Conservation (phyloP, 2,329 filamentous ascomycete species). For the Emmonsiellopsis sp. region DNA sequence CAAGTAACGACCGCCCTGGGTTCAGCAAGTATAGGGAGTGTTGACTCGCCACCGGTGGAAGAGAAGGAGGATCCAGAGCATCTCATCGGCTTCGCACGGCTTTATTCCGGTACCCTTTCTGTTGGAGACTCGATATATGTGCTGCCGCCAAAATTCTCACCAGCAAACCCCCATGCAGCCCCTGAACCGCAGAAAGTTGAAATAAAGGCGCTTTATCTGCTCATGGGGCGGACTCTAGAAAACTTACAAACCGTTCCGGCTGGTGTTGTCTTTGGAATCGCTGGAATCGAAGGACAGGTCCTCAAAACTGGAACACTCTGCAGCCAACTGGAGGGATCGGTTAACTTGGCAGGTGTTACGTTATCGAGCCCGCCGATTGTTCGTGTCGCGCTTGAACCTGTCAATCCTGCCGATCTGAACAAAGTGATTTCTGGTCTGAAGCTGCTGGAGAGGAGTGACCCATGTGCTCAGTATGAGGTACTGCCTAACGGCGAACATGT, state of each 20-base stretch:
- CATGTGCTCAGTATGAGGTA: constrained; percentile 91
- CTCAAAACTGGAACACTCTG: constrained; percentile 92
- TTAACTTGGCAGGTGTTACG: constrained; percentile 81
- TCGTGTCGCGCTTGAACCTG: constrained; percentile 87
- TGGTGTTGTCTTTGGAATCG: constrained; percentile 91
- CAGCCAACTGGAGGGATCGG: constrained; percentile 72
- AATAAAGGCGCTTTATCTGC: constrained; percentile 79
- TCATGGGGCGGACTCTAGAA: constrained; percentile 89
- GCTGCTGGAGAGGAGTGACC: constrained; percentile 86
- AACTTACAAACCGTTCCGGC: constrained; percentile 75
- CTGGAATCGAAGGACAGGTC: constrained; percentile 84
- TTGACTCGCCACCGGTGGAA: constrained; percentile 39
- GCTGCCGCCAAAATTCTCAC: constrained; percentile 84
- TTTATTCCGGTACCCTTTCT: constrained; percentile 82
- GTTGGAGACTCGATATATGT: constrained; percentile 90
- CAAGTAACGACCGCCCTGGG: constrained; percentile 53
- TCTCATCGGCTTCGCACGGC: constrained; percentile 84
- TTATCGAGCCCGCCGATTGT: constrained; percentile 84
- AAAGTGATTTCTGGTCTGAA: constrained; percentile 89
- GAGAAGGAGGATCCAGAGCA: constrained; percentile 68
- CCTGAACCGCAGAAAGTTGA: constrained; percentile 74
- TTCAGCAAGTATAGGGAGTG: constrained; percentile 47
- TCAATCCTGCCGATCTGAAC: constrained; percentile 78
- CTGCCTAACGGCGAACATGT: constrained; percentile 92
- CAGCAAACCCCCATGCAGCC: constrained; percentile 59